These are phyloP conservation scores for Pyrenophora tritici-repentis DNA, from an alignment of 2,329 filamentous ascomycete genomes.

Conservation along the genomic window DNA sequence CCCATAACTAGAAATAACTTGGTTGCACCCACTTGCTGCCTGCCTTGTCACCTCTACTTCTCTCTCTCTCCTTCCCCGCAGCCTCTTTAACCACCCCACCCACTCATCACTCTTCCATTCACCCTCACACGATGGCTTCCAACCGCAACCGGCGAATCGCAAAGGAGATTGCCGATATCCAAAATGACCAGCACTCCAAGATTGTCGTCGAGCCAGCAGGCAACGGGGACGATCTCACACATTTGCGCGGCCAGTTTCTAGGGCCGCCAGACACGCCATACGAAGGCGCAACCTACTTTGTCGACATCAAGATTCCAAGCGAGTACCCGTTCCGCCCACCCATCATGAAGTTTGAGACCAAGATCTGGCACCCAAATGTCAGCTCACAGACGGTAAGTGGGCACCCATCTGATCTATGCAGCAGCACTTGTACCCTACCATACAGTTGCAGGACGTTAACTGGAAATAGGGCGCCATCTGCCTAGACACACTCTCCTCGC, in stretches of 20 bases:
- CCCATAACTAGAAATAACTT: constrained; percentile 9
- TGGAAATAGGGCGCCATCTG: constrained; percentile 85
- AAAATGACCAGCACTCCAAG: constrained; percentile 74
- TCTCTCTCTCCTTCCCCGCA: constrained; percentile 1
- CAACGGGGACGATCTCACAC: constrained; percentile 72
- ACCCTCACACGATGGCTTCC: constrained; percentile 54
- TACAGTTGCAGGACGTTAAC: constrained; percentile 24
- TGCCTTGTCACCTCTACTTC: constrained; percentile 3
- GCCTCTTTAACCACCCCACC: background rate
- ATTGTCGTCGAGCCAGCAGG: constrained; percentile 70
- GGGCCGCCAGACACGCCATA: constrained; percentile 94
- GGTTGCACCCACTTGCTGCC: constrained; percentile 11
- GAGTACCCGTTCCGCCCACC: constrained; percentile 95
- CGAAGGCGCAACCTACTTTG: constrained; percentile 77
- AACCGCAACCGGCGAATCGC: constrained; percentile 66
- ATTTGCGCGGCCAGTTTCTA: constrained; percentile 80
- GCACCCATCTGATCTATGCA: too few species aligned
- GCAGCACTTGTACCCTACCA: too few species aligned
- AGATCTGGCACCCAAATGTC: constrained; percentile 97
- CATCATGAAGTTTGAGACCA: constrained; percentile 87
- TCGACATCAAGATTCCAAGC: constrained; percentile 85
- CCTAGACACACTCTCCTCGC: constrained; percentile 84
- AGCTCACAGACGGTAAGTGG: constrained; percentile 83
- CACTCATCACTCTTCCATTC: background rate
- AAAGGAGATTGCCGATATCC: constrained; percentile 78